Evolutionary conservation across 1,284 basidiomycete genomes (phyloP).

Genomic region (Sanghuangporus weigelae): DNA sequence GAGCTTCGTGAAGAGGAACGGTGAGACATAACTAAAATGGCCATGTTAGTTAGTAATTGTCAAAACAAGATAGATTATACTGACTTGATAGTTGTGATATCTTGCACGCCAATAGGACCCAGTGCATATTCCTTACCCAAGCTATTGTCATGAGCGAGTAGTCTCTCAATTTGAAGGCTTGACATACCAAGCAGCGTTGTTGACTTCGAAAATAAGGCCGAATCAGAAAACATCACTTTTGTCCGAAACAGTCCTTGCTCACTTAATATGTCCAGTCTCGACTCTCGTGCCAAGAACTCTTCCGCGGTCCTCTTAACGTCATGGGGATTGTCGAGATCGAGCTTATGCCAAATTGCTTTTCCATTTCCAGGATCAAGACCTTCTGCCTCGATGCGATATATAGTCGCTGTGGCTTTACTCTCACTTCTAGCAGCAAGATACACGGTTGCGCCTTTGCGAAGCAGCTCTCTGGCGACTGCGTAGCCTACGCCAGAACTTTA

Average conservation of each 20-base stretch:
- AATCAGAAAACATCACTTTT: not conserved
- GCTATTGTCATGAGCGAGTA: not conserved
- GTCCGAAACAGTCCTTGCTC: not conserved
- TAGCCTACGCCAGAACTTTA: slow-evolving; percentile 22
- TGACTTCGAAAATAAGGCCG: not conserved
- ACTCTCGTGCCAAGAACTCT: slow-evolving; percentile 9
- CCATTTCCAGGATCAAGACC: slow-evolving; percentile 11
- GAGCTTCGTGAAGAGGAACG: slow-evolving; percentile 5
- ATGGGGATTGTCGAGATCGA: slow-evolving; percentile 13
- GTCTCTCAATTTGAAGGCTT: not conserved
- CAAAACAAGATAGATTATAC: not conserved
- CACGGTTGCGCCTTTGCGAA: slow-evolving; percentile 21
- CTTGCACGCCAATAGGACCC: not conserved
- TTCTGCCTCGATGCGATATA: slow-evolving; percentile 8
- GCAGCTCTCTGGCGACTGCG: slow-evolving; percentile 18
- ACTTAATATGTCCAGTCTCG: slow-evolving; percentile 17
- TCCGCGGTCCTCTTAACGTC: slow-evolving; percentile 13
- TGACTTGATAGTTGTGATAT: not conserved
- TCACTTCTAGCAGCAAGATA: slow-evolving; percentile 20
- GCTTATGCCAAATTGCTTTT: slow-evolving; percentile 4
- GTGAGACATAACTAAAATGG: not conserved
- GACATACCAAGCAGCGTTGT: not conserved
- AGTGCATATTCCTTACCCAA: not conserved
- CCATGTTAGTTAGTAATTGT: not conserved
- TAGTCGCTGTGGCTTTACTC: slow-evolving; percentile 16